Percentiles rank a stretch among this genome's conserved stretches.
These are phyloP conservation scores for Musa itinerans DNA, from an alignment of 176 grass and related monocot species.

Conservation along the genomic window DNA sequence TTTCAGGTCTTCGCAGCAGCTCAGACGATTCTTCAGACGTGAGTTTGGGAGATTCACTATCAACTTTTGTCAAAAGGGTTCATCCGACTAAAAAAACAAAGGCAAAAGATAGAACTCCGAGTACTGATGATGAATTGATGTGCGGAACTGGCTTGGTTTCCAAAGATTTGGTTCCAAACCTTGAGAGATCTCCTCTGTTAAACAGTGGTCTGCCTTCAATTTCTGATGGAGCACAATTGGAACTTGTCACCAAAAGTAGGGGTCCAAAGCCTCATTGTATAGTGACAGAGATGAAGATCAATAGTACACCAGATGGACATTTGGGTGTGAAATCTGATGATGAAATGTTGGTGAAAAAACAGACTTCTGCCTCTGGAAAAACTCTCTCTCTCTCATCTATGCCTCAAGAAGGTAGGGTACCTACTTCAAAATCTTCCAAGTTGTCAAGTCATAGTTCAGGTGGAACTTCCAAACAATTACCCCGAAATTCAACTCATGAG, in stretches of 20 bases:
- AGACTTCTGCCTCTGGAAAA: constrained; percentile 7
- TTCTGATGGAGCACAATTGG: constrained; percentile 24
- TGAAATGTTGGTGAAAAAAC: constrained; percentile 5
- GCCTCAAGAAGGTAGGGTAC: constrained; percentile 23
- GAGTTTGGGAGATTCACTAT: constrained; percentile 56
- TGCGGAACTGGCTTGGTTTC: constrained; percentile 26
- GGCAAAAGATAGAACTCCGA: constrained; percentile 14
- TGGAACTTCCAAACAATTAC: constrained; percentile 14
- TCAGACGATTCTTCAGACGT: constrained; percentile 37
- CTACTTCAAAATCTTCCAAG: constrained; percentile 18
- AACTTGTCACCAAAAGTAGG: constrained; percentile 29
- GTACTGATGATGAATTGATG: constrained; percentile 24
- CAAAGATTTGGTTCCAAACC: constrained; percentile 18
- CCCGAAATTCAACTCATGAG: constrained; percentile 17
- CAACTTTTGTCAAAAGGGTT: constrained; percentile 42
- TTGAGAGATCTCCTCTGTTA: background rate
- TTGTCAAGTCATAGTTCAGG: constrained; percentile 1
- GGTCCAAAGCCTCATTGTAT: constrained; percentile 15
- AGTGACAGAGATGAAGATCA: background rate
- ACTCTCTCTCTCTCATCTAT: constrained; percentile 6
- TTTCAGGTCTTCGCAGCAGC: constrained; percentile 5
- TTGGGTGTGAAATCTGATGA: constrained; percentile 14
- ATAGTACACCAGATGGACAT: background rate
- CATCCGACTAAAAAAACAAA: constrained; percentile 33
- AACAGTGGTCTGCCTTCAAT: constrained; percentile 3